A percentile compares a stretch with the other conserved stretches of the same genome.
Evolutionary conservation across 2,329 filamentous ascomycete genomes (phyloP).

Genomic region (Beauveria asiatica): DNA sequence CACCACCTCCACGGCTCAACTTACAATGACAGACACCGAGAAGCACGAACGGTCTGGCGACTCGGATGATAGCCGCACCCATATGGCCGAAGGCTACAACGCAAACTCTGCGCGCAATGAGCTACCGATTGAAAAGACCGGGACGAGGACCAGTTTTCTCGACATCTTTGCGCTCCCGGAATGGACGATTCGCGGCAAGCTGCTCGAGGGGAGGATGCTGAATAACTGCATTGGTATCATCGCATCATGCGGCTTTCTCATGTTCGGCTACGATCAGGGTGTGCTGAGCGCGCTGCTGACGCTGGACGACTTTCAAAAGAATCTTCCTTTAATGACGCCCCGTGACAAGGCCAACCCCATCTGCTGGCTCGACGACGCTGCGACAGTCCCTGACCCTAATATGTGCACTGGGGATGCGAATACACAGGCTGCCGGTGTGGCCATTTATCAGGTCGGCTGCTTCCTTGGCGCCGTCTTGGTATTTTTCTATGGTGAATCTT

Average conservation of each 20-base stretch:
- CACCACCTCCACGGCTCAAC: not conserved
- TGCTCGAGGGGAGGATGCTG: not conserved
- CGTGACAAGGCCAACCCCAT: conserved; percentile 17
- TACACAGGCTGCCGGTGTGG: conserved; percentile 21
- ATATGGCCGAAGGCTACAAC: not conserved
- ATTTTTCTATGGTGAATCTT: conserved; percentile 22
- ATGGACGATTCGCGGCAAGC: conserved; percentile 5
- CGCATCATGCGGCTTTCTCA: conserved; percentile 8
- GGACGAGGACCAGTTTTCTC: not conserved
- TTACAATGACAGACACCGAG: not conserved
- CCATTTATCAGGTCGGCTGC: conserved; percentile 22
- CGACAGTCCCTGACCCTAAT: conserved; percentile 13
- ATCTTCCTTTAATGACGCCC: conserved; percentile 20
- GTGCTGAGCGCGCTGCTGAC: conserved; percentile 22
- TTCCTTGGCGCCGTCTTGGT: conserved; percentile 22
- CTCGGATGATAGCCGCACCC: not conserved
- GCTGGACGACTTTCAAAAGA: conserved; percentile 20
- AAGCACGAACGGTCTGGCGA: not conserved
- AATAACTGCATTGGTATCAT: conserved; percentile 7
- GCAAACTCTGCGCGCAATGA: not conserved
- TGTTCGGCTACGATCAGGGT: conserved; percentile 21
- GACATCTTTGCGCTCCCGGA: conserved; percentile 19
- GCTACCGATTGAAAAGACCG: not conserved
- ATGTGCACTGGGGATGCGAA: conserved; percentile 20
- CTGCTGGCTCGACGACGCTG: conserved; percentile 18